A percentile compares a stretch with the other conserved stretches of the same genome.
These are phyloP conservation scores for Chalaropsis ovoidea DNA, from an alignment of 2,329 filamentous ascomycete genomes.

Conservation along the genomic window DNA sequence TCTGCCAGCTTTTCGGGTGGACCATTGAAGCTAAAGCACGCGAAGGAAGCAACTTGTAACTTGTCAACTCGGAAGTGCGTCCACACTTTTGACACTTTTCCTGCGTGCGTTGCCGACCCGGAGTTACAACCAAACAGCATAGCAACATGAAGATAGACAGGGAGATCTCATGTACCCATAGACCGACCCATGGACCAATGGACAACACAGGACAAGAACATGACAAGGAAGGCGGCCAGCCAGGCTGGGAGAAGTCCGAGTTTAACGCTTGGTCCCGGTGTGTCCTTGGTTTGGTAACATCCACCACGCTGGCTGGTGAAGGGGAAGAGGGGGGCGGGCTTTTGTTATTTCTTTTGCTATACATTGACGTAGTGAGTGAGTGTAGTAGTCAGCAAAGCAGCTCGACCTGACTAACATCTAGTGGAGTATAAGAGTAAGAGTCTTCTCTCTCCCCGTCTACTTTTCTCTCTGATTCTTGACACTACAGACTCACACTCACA, in stretches of 20 bases:
- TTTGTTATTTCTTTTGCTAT: slow-evolving; percentile 9
- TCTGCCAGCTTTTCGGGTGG: slow-evolving; percentile 19
- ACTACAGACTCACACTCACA: slow-evolving; percentile 8
- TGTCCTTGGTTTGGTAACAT: slow-evolving; percentile 12
- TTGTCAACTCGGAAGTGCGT: slow-evolving; percentile 16
- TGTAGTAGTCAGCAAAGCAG: slow-evolving; percentile 10
- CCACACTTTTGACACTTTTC: slow-evolving; percentile 21
- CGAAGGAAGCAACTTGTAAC: slow-evolving; percentile 20
- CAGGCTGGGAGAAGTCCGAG: background rate
- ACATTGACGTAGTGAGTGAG: background rate
- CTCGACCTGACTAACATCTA: background rate
- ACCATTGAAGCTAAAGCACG: slow-evolving; percentile 16
- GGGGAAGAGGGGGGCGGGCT: background rate
- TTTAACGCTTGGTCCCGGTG: slow-evolving; percentile 10
- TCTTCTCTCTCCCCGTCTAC: slow-evolving; percentile 14
- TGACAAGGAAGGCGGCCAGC: background rate
- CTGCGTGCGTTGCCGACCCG: background rate
- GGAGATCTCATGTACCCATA: slow-evolving; percentile 5
- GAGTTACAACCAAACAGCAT: slow-evolving; percentile 10
- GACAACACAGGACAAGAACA: too few relatives aligned
- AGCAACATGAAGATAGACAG: background rate
- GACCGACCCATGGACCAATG: too few relatives aligned
- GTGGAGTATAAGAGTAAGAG: slow-evolving; percentile 23
- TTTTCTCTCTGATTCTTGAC: slow-evolving; percentile 15
- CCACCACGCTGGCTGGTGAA: slow-evolving; percentile 4